A percentile compares a stretch with the other conserved stretches of the same genome.
Evolutionary conservation across 2,329 filamentous ascomycete genomes (phyloP).

Genomic region (Cryphonectria carpinicola): DNA sequence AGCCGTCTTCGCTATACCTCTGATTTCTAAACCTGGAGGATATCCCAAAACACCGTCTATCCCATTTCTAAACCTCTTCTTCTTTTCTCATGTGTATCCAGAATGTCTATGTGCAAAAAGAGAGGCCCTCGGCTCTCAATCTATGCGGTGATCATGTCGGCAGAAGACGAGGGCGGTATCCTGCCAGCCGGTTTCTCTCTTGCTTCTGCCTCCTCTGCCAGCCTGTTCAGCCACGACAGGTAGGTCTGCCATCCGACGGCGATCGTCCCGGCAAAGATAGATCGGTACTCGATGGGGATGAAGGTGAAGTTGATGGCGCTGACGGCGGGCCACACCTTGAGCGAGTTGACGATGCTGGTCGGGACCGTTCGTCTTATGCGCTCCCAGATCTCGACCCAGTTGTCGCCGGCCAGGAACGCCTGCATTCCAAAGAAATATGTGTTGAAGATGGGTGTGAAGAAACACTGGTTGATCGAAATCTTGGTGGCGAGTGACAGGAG

Average conservation of each 20-base stretch:
- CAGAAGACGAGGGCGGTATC: conserved; percentile 18
- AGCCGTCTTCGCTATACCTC: background rate
- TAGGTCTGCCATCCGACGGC: conserved; percentile 95
- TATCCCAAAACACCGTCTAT: conserved; percentile 21
- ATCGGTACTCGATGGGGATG: conserved; percentile 76
- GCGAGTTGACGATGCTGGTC: conserved; percentile 74
- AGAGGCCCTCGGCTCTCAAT: background rate
- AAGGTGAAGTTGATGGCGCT: conserved; percentile 89
- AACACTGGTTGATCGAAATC: conserved; percentile 76
- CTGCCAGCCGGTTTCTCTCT: conserved; percentile 17
- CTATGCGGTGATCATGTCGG: conserved; percentile 15
- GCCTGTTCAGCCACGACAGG: conserved; percentile 76
- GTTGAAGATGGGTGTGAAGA: conserved; percentile 85
- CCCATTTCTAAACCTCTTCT: background rate
- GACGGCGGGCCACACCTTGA: conserved; percentile 86
- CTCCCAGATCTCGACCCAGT: conserved; percentile 65
- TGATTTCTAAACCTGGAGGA: background rate
- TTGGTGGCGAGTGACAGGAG: conserved; percentile 73
- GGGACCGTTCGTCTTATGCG: conserved; percentile 78
- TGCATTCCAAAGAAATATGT: conserved; percentile 83
- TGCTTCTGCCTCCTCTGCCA: conserved; percentile 64
- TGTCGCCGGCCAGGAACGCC: conserved; percentile 72
- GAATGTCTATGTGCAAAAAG: background rate
- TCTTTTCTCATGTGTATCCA: background rate
- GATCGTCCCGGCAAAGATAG: conserved; percentile 77